Evolutionary conservation across 2,329 filamentous ascomycete genomes (phyloP).

Genomic region (Geosmithia flava): DNA sequence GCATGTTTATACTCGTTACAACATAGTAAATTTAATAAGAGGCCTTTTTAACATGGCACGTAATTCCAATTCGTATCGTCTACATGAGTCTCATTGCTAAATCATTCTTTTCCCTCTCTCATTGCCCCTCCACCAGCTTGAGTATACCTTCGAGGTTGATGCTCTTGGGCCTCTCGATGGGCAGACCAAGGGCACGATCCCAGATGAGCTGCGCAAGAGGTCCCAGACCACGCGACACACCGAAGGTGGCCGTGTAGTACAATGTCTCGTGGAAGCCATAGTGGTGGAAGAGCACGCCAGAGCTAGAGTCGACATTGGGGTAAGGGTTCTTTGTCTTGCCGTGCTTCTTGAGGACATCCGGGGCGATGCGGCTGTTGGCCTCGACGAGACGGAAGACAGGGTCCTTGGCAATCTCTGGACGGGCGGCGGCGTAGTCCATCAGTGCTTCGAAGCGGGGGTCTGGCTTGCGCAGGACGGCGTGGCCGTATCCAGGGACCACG

Average conservation of each 20-base stretch:
- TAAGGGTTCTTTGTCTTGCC: slow-evolving; percentile 98
- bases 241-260: slow-evolving; percentile 75
- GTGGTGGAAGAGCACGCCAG: slow-evolving; percentile 93
- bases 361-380: slow-evolving; percentile 85
- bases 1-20: too few species aligned
- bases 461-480: slow-evolving; percentile 91
- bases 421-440: slow-evolving; percentile 84
- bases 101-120: slow-evolving; percentile 4
- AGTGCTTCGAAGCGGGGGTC: slow-evolving; percentile 93
- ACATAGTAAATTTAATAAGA: too few species aligned
- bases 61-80: not conserved
- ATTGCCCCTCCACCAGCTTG: slow-evolving; percentile 45
- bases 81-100: not conserved
- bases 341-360: slow-evolving; percentile 81
- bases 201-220: slow-evolving; percentile 91
- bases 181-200: slow-evolving; percentile 86
- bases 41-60: too few species aligned
- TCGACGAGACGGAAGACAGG: slow-evolving; percentile 91
- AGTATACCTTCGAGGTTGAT: slow-evolving; percentile 84
- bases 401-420: slow-evolving; percentile 74
- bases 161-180: slow-evolving; percentile 96
- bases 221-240: slow-evolving; percentile 61
- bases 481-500: slow-evolving; percentile 89
- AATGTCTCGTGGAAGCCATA: slow-evolving; percentile 96
- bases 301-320: slow-evolving; percentile 90